Conservation (phyloP, 2,329 filamentous ascomycete genomes). For the Chaetomium sp. region DNA sequence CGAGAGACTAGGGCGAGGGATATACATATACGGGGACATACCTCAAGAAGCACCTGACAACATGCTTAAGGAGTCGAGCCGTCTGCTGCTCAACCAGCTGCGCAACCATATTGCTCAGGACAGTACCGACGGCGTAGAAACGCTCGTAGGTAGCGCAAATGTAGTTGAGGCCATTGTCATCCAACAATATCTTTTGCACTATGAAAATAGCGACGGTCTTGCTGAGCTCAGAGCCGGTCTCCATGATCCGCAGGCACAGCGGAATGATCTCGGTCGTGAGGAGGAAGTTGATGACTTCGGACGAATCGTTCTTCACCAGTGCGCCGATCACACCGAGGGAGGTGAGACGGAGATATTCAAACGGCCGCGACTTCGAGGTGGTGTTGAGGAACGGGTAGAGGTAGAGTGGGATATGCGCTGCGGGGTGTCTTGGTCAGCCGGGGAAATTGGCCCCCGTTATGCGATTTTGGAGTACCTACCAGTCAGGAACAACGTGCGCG, state of each 20-base stretch:
- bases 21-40: constrained; percentile 37
- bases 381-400: constrained; percentile 98
- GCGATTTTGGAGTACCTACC: constrained; percentile 50
- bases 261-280: constrained; percentile 98
- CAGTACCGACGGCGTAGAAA: constrained; percentile 96
- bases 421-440: constrained; percentile 10
- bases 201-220: constrained; percentile 99
- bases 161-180: constrained; percentile 94
- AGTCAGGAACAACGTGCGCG: constrained; percentile 84
- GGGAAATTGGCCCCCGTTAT: neutral
- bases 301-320: constrained; percentile 96
- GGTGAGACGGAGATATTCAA: constrained; percentile 93
- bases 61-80: constrained; percentile 90
- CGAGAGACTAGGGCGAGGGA: neutral
- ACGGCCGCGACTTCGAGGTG: constrained; percentile 93
- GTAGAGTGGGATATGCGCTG: constrained; percentile 95
- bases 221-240: constrained; percentile 94
- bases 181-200: constrained; percentile 95
- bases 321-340: constrained; percentile 95
- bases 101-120: constrained; percentile 97
- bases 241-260: constrained; percentile 96
- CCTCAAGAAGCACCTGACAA: constrained; percentile 94
- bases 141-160: constrained; percentile 98
- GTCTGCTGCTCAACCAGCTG: constrained; percentile 98
- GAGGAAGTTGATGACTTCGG: constrained; percentile 97